These are phyloP conservation scores for Talaromyces liani DNA, from an alignment of 495 filamentous ascomycete genomes.

Conservation along the genomic window DNA sequence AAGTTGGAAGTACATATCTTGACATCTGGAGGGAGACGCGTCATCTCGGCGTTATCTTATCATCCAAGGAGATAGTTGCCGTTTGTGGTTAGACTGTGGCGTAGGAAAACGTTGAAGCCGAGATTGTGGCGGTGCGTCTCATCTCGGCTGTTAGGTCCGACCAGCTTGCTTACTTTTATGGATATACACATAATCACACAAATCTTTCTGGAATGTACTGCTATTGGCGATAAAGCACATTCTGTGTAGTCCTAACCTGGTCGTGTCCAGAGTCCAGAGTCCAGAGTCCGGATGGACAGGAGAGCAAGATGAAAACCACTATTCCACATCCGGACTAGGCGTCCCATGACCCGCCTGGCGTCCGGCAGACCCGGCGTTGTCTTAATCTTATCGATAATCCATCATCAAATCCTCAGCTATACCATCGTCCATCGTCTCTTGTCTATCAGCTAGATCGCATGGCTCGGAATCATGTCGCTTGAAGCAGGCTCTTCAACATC, in stretches of 20 bases:
- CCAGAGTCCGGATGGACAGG: background rate
- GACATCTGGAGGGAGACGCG: background rate
- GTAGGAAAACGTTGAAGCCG: background rate
- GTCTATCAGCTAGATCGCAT: background rate
- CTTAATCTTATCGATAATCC: background rate
- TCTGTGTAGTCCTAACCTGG: background rate
- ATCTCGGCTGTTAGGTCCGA: no score
- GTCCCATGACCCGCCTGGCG: background rate
- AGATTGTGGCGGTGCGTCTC: background rate
- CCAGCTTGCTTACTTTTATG: no score
- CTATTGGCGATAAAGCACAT: no score
- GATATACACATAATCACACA: no score
- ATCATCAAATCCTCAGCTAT: background rate
- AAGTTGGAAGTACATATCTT: no score
- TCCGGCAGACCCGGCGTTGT: background rate
- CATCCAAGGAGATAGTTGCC: background rate
- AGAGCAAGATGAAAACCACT: background rate
- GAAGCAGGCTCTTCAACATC: constrained; percentile 4
- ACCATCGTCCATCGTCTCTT: background rate
- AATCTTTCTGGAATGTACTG: no score
- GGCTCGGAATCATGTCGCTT: background rate
- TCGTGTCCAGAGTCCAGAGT: background rate
- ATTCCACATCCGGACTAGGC: background rate
- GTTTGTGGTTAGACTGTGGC: background rate
- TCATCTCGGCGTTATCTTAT: background rate